Evolutionary conservation across 1,284 basidiomycete genomes (phyloP).

Genomic region (Psilocybe mexicana): DNA sequence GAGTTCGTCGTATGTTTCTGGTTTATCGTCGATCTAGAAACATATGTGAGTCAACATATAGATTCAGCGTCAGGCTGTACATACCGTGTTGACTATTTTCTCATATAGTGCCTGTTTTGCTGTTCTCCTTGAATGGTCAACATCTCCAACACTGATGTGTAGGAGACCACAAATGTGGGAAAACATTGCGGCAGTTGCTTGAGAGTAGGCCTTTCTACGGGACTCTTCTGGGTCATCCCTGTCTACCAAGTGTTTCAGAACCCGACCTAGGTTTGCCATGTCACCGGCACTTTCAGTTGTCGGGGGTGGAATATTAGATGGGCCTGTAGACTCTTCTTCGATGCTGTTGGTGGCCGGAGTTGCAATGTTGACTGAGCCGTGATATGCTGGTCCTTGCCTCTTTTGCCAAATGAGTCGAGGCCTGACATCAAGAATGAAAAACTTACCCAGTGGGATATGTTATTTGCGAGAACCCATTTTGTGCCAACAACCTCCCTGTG

Average conservation of each 20-base stretch:
- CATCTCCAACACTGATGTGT: background rate
- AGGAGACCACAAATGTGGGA: background rate
- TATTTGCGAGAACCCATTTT: slow-evolving; percentile 19
- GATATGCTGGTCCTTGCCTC: background rate
- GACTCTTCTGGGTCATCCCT: background rate
- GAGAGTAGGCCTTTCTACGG: background rate
- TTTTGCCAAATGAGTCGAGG: background rate
- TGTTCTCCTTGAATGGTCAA: background rate
- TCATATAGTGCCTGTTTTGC: slow-evolving; percentile 4
- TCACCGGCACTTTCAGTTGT: too few relatives aligned
- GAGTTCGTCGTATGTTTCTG: background rate
- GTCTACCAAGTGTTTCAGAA: slow-evolving; percentile 7
- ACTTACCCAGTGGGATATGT: slow-evolving; percentile 21
- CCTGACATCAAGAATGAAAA: background rate
- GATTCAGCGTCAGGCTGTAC: background rate
- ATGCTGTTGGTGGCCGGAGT: background rate
- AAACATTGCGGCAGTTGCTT: background rate
- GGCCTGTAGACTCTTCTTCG: background rate
- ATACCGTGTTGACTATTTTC: background rate
- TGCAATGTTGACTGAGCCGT: background rate
- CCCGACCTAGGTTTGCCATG: background rate
- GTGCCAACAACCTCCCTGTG: slow-evolving; percentile 16
- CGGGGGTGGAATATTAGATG: too few relatives aligned
- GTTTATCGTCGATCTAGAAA: slow-evolving; percentile 3
- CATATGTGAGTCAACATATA: background rate